Base-by-base conservation (phyloP, 768 basidiomycete genomes). In the Erythrobasidium yunnanense region DNA sequence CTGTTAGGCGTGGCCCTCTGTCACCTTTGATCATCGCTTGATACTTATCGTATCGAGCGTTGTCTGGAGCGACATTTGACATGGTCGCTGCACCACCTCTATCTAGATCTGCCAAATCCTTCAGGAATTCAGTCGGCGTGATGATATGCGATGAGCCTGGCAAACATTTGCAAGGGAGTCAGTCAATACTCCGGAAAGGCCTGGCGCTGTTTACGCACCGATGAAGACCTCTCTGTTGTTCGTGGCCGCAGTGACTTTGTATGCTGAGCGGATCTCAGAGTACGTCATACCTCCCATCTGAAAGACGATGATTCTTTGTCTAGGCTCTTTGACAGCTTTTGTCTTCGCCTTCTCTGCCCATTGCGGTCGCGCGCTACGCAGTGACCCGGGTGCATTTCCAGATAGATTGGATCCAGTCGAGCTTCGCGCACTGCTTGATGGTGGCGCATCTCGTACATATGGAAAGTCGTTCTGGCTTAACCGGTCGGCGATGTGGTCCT, bases 281-380 rank as follows among this genome's bases (percentile, higher is more conserved):
- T 90, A 91, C 1, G 95, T 92, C 82, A 92, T 85, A 1, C 95
- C 95, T 34, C 95, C 95, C 15, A 88, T 87, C 23, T 96, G 80
- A 76, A 97, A 97, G 18, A 96, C 82, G 34, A 99, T 80, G 15
- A 95, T 72, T 29, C 93, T 82, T 76, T 89, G 86, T 66, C 72
- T 75, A 1, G 76, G 75, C 55, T 79, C 78, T 29, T 81, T 80
- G 34, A 85, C 79, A 77, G 75, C 81, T 29, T 72, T 72, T 46
- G 65, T 65, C 18, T 63, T 66, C 0, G 62, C 65, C 11, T 66
- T 35, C 0, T 62, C 63, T 20, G 72, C 69, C 73, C 73, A 74
- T 33, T 32, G 69, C 6, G 73, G 77, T 72, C 22, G 78, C 74
- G 66, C 60, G 45, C 89, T 91, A 22, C 93, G 85, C 45, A 97